phyloP scores from a whole-genome alignment of 1,284 basidiomycete genomes.

The Ustilago esculenta region DNA sequence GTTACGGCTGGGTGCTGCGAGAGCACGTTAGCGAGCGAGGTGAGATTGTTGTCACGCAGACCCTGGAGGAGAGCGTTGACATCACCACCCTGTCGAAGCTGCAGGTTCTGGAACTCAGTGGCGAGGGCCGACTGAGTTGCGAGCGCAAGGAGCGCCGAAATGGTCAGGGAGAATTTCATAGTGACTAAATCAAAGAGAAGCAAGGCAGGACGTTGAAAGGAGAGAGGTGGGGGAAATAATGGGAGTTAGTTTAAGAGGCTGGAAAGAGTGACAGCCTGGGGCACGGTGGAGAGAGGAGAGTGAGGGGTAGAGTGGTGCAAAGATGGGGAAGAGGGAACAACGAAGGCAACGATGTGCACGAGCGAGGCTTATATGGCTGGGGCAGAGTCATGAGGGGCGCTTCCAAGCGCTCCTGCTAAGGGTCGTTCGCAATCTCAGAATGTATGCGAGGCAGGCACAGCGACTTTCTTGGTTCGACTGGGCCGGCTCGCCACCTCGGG shows the following conservation, averaged over 20 bases:
- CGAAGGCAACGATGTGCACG: neutral
- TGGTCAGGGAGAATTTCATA: slow-evolving; percentile 31
- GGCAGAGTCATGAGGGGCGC: neutral
- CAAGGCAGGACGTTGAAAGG: neutral
- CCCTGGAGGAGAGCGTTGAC: slow-evolving; percentile 42
- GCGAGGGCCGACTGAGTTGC: slow-evolving; percentile 15
- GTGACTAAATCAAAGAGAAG: too few species aligned
- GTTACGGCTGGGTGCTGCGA: slow-evolving; percentile 40
- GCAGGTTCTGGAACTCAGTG: slow-evolving; percentile 29
- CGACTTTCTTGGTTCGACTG: too few species aligned
- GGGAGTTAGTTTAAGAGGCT: slow-evolving; percentile 11
- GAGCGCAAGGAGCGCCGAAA: slow-evolving; percentile 22
- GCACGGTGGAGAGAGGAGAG: slow-evolving; percentile 7
- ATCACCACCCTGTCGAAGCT: slow-evolving; percentile 41
- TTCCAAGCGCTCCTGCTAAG: too few species aligned
- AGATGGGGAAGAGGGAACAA: slow-evolving; percentile 2
- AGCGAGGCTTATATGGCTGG: slow-evolving; percentile 27
- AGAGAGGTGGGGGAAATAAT: slow-evolving; percentile 1
- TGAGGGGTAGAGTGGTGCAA: slow-evolving; percentile 1
- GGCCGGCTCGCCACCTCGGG: neutral
- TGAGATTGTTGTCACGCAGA: slow-evolving; percentile 45
- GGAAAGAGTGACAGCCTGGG: slow-evolving; percentile 43
- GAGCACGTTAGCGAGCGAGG: slow-evolving; percentile 41
- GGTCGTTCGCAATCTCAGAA: too few species aligned
- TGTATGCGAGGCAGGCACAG: too few species aligned